Conservation (phyloP, 352 stramenopile genomes). For the Phytophthora vignae region DNA sequence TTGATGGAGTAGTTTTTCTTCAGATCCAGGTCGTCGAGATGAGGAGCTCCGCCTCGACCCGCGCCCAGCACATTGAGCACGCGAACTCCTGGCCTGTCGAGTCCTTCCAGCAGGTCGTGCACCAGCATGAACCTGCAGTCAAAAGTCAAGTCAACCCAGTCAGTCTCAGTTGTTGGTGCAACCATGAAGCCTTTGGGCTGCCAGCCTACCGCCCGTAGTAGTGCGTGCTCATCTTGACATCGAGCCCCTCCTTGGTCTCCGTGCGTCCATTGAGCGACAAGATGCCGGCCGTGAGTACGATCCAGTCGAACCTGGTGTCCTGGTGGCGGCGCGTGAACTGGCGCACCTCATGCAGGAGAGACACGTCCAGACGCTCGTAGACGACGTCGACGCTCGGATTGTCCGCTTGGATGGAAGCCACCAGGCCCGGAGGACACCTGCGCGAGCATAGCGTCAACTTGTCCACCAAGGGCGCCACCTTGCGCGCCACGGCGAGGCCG, state of each 20-base stretch:
- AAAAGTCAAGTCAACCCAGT: not conserved
- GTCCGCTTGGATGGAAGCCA: conserved; percentile 27
- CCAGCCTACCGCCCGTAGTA: conserved; percentile 37
- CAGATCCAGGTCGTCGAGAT: conserved; percentile 39
- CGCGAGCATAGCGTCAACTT: conserved; percentile 42
- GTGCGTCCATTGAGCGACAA: conserved; percentile 41
- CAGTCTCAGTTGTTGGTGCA: not conserved
- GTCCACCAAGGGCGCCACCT: conserved; percentile 34
- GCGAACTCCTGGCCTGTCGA: conserved; percentile 33
- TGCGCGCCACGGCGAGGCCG: conserved; percentile 30
- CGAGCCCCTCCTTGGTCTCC: conserved; percentile 38
- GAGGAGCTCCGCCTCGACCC: conserved; percentile 31
- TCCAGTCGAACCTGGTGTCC: conserved; percentile 41
- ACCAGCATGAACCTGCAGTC: conserved; percentile 39
- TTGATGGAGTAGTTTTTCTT: conserved; percentile 40
- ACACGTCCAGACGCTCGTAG: conserved; percentile 40
- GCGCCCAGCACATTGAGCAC: conserved; percentile 41
- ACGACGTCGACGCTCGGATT: conserved; percentile 32
- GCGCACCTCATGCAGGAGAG: conserved; percentile 39
- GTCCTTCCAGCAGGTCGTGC: conserved; percentile 27
- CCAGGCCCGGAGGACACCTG: conserved; percentile 24
- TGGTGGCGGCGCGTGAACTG: conserved; percentile 35
- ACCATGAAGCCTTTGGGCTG: no score
- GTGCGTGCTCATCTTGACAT: conserved; percentile 45
- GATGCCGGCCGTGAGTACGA: conserved; percentile 35